Base-by-base conservation (phyloP, 2,329 filamentous ascomycete species). In the Botryotinia calthae region DNA sequence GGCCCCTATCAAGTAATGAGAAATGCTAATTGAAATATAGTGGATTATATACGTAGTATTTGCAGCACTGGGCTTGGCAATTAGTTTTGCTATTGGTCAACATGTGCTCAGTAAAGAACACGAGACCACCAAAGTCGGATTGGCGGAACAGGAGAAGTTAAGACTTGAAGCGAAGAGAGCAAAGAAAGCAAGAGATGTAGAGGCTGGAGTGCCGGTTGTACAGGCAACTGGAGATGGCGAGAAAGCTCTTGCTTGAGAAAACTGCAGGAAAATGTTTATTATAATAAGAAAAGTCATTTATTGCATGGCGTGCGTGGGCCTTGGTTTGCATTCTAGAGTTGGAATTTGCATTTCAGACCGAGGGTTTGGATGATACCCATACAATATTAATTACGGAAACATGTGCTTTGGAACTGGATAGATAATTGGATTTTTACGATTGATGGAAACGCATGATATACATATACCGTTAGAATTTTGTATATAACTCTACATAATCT, bases 91-190 rank as follows among this genome's bases (percentile, higher is more conserved):
- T 65, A 82, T 88, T 69, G 80, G 82, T 46, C 84, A 85, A 62
- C 75, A 78, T 22, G 77, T 81, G 5, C 76, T 88, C 77, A 86
- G 82, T 62, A 84, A 82, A 65, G 85, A 86, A 74, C 86, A 88
- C 76, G 82, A 82, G 10, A 84, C 86, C 78, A 87, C 84, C 9
- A 85, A 83, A 79, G 88, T 86, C 6, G 87, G 86, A 18, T 44
- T 77, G 54, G 74, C 2, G 12, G 76, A 77, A 46, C 75, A 81
- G 70, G 77, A 79, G 65, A 73, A 69, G 40, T 72, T 74, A 70
- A 74, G 78, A 48, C 56, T 67, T 16, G 70, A 76, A 56, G 74
- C 73, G 51, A 74, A 74, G 44, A 76, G 72, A 70, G 74, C 48
- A 34, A 74, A 74, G 70, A 74, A 75, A 61, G 28, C 40, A 25